Evolutionary conservation across 306 rosid genomes (phyloP), one percentile per base, ranked within the genome.

Genomic region (Erythrophleum fordii): DNA sequence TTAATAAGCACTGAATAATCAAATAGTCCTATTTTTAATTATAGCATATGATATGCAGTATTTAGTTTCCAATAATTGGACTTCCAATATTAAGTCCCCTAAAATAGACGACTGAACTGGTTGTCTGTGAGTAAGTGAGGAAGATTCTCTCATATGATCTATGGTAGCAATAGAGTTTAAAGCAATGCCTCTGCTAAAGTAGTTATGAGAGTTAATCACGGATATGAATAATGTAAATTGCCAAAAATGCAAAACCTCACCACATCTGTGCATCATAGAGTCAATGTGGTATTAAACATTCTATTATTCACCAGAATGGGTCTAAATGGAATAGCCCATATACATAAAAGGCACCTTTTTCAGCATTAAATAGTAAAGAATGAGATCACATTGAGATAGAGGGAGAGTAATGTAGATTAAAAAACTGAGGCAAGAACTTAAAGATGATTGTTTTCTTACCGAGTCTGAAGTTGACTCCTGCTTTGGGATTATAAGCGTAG

Each of bases 381-480:
- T 46, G 34, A 51, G 29, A 48, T 37, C 14, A 28, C 48, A 55
- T 34, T 41, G 44, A 29, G 23, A 48, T 31, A 26, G 65, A 25
- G 35, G 56, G 13, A 79, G 25, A 49, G 42, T 29, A 35, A 53
- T 60, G 73, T 22, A 34, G 69, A 80, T 45, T 22, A 42, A 34
- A 77, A 76, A 29, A 79, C 51, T 64, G 37, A 52, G 31, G 31
- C 70, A 80, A 51, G 73, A 75, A 45, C 49, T 31, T 72, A 74
- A 78, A 81, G 66, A 61, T 48, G 77, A 67, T 6, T 52, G 69
- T 72, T 45, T 67, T 84, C 97, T 88, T 89, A 96, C 99, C 83
- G 97, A 90, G 88, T 96, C 99, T 74, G 99, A 89, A 59, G 98
- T 96, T 34, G 99, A 89, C 76, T 96, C 99, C 83, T 93, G 99